Evolutionary conservation across 306 rosid species (phyloP).

Genomic region (Lagenaria siceraria): DNA sequence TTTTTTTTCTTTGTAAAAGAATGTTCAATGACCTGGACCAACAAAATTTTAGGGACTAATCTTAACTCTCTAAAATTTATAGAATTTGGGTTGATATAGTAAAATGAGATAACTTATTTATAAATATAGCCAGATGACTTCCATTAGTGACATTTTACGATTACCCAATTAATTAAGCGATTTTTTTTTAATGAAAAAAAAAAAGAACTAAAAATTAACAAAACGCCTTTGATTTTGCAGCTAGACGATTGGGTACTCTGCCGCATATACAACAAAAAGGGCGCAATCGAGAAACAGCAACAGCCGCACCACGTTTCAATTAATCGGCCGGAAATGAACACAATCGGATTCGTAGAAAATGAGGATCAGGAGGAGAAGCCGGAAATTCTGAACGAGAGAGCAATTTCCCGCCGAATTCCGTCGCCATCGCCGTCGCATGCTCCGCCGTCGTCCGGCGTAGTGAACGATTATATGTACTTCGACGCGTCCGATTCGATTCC

Average conservation of each 20-base stretch:
- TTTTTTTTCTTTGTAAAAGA: too few relatives aligned
- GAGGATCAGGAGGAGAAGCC: slow-evolving; percentile 44
- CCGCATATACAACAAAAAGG: slow-evolving; percentile 92
- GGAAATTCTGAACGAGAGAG: slow-evolving; percentile 3
- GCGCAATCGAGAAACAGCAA: slow-evolving; percentile 37
- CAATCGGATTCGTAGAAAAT: slow-evolving; percentile 14
- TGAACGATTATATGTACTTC: slow-evolving; percentile 39
- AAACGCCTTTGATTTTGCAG: slow-evolving; percentile 39
- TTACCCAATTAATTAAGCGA: too few relatives aligned
- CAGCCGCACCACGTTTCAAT: not conserved
- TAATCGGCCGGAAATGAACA: slow-evolving; percentile 8
- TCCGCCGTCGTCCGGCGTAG: not conserved
- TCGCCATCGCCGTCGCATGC: not conserved
- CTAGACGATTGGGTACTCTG: slow-evolving; percentile 95
- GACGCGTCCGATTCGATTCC: slow-evolving; percentile 74
- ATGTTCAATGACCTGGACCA: too few relatives aligned
- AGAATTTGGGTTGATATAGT: too few relatives aligned
- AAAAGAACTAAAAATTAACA: too few relatives aligned
- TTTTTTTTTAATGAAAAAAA: too few relatives aligned
- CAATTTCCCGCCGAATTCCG: not conserved
- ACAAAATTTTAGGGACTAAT: too few relatives aligned
- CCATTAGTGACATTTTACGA: too few relatives aligned
- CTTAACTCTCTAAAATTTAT: too few relatives aligned
- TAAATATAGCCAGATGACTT: too few relatives aligned
- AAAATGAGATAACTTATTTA: too few relatives aligned